Evolutionary conservation across 1,284 basidiomycete species (phyloP).

Genomic region (Pseudozyma sp.): DNA sequence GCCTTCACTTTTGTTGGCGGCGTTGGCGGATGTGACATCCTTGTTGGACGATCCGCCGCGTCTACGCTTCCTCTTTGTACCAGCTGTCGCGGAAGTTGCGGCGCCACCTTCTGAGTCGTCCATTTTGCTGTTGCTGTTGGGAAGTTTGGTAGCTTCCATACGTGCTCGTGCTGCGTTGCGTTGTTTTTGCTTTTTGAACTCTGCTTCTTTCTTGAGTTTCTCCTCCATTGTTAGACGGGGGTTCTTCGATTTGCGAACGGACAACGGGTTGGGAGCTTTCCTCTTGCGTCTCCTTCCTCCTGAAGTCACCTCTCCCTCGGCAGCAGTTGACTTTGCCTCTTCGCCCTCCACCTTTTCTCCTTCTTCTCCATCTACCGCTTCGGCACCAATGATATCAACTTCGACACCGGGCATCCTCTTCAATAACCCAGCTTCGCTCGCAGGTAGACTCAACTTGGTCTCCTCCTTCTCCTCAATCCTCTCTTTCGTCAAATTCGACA

Average conservation of each 20-base stretch:
- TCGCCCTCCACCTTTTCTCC: not conserved
- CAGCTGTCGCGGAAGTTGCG: not conserved
- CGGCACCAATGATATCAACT: constrained; percentile 42
- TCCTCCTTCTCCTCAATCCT: constrained; percentile 54
- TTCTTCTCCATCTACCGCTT: constrained; percentile 76
- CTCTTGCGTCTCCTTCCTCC: constrained; percentile 19
- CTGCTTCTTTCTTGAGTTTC: constrained; percentile 36
- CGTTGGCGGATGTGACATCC: no score
- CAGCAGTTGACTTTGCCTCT: not conserved
- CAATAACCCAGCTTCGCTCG: constrained; percentile 33
- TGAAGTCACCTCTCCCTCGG: not conserved
- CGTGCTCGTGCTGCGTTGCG: constrained; percentile 21
- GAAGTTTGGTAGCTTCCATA: constrained; percentile 18
- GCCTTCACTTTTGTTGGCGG: not conserved
- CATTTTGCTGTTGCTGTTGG: not conserved
- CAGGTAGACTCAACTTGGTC: constrained; percentile 45
- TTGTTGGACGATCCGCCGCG: not conserved
- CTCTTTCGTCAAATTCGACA: constrained; percentile 57
- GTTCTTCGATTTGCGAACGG: constrained; percentile 80
- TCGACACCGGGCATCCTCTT: constrained; percentile 17
- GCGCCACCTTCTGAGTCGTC: not conserved
- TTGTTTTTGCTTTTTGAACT: constrained; percentile 72
- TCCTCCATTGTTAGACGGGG: constrained; percentile 40
- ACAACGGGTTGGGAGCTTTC: constrained; percentile 91
- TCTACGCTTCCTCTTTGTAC: constrained; percentile 20